Conservation (phyloP, 768 basidiomycete genomes). For the Guyanaporus albipodus region DNA sequence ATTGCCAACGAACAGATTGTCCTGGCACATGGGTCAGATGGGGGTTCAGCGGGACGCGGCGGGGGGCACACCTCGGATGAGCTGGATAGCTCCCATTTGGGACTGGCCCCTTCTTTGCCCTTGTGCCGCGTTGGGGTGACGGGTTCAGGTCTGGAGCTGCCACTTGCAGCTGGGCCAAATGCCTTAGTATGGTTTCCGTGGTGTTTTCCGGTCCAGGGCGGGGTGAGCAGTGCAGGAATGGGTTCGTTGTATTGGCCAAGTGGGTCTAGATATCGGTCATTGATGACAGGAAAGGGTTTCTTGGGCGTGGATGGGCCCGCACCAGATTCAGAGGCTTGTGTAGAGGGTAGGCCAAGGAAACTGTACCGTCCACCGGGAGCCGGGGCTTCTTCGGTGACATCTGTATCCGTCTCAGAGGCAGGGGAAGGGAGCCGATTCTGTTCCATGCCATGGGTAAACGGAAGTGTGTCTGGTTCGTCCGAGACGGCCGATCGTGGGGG, state of each 20-base stretch:
- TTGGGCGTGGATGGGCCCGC: slow-evolving; percentile 23
- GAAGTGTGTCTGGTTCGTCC: slow-evolving; percentile 9
- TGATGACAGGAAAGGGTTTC: neutral
- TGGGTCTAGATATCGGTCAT: neutral
- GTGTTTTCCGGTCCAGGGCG: slow-evolving; percentile 15
- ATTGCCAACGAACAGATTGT: slow-evolving; percentile 16
- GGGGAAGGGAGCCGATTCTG: neutral
- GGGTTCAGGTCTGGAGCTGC: slow-evolving; percentile 5
- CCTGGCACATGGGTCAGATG: neutral
- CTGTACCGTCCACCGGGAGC: slow-evolving; percentile 7
- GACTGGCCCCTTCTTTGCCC: slow-evolving; percentile 20
- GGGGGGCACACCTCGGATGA: slow-evolving; percentile 6
- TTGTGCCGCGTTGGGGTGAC: slow-evolving; percentile 23
- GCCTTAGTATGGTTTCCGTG: neutral
- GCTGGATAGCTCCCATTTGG: slow-evolving; percentile 1
- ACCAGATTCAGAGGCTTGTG: slow-evolving; percentile 13
- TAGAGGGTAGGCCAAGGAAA: slow-evolving; percentile 19
- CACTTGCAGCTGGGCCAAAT: neutral
- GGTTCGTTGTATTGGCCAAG: neutral
- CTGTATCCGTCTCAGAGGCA: neutral
- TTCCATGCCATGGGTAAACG: slow-evolving; percentile 13
- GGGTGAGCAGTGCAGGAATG: slow-evolving; percentile 16
- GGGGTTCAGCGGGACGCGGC: neutral
- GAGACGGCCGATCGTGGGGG: neutral
- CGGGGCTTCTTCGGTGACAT: neutral